Percentiles rank a stretch among this genome's conserved stretches.
These are phyloP conservation scores for Wickerhamiella allomyrinae DNA, from an alignment of 805 yeast species.

Conservation along the genomic window DNA sequence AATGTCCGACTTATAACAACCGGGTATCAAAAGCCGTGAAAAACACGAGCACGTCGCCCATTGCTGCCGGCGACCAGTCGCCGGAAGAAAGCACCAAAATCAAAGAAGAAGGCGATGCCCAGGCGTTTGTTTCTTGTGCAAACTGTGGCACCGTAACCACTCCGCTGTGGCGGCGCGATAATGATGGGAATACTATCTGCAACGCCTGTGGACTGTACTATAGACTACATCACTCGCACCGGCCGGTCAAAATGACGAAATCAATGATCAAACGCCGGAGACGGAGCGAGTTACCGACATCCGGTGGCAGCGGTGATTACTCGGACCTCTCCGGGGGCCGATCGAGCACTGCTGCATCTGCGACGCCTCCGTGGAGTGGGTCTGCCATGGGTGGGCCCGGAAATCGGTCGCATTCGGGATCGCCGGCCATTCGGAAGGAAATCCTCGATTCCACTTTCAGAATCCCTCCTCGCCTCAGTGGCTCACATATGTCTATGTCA, in stretches of 20 bases:
- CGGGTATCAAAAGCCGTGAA: constrained; percentile 7
- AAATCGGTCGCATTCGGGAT: no score
- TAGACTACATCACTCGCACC: constrained; percentile 56
- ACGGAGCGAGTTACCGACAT: constrained; percentile 23
- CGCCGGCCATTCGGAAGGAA: no score
- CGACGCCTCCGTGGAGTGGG: not conserved
- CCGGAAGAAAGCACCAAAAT: not conserved
- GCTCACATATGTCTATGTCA: no score
- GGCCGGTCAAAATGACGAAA: constrained; percentile 65
- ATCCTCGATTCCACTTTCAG: no score
- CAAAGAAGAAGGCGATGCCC: constrained; percentile 18
- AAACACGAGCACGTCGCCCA: not conserved
- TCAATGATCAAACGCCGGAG: constrained; percentile 62
- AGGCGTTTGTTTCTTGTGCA: constrained; percentile 59
- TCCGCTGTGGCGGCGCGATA: constrained; percentile 78
- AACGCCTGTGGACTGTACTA: constrained; percentile 75
- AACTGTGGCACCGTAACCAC: constrained; percentile 78
- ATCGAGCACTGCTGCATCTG: constrained; percentile 25
- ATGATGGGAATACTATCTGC: constrained; percentile 68
- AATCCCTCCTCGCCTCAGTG: no score
- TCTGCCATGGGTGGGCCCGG: constrained; percentile 35
- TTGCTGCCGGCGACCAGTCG: not conserved
- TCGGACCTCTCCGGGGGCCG: not conserved
- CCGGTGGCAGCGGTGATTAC: not conserved
- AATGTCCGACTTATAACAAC: constrained; percentile 74